phyloP scores from a whole-genome alignment of 176 grass and related monocot genomes.

The Leersia perrieri region DNA sequence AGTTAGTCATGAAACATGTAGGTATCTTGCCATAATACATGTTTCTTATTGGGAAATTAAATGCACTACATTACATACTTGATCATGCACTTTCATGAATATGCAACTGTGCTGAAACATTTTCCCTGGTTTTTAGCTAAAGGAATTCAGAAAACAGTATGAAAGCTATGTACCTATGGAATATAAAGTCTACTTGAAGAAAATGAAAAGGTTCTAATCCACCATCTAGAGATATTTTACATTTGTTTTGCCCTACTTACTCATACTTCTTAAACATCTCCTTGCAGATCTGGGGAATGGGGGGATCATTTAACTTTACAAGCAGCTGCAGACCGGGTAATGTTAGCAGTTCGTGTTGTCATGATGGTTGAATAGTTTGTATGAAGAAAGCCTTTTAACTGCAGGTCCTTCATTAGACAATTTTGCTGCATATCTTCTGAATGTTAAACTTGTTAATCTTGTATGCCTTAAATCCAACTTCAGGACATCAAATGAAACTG shows the following conservation, averaged over 20 bases:
- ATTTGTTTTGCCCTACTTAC: conserved; percentile 10
- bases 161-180: conserved; percentile 96
- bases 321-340: conserved; percentile 87
- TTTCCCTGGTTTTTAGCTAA: conserved; percentile 56
- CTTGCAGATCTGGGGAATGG: conserved; percentile 85
- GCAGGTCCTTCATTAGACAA: conserved; percentile 3
- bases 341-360: conserved; percentile 14
- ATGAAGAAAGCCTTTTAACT: conserved; percentile 17
- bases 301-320: conserved; percentile 94
- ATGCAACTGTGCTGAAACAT: conserved; percentile 7
- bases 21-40: not conserved
- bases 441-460: not conserved
- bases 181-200: conserved; percentile 92
- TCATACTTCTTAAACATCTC: conserved; percentile 4
- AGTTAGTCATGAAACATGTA: conserved; percentile 81
- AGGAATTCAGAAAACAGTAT: conserved; percentile 82
- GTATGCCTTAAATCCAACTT: not conserved
- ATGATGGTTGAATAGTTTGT: conserved; percentile 35
- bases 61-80: not conserved
- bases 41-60: not conserved
- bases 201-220: conserved; percentile 80
- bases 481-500: not conserved
- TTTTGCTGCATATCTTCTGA: not conserved
- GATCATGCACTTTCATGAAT: conserved; percentile 3
- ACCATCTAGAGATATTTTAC: not conserved